phyloP scores from a whole-genome alignment of 1,284 basidiomycete genomes.

The Ceraceosorus bombacis region DNA sequence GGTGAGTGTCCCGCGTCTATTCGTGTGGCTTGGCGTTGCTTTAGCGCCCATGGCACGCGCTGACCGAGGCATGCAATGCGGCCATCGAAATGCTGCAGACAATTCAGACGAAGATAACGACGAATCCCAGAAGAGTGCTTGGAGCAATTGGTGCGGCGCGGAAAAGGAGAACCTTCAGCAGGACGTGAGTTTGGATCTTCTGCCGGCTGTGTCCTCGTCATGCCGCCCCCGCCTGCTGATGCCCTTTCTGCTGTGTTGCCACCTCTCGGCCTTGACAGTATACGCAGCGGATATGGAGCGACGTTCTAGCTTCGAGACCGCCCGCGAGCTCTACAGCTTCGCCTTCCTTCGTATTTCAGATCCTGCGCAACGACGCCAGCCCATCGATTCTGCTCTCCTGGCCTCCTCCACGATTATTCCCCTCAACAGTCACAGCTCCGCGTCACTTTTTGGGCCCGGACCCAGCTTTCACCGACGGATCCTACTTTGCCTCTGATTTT shows the following conservation, averaged over 20 bases:
- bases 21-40: too few species aligned
- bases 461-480: constrained; percentile 51
- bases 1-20: constrained; percentile 26
- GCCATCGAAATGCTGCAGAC: constrained; percentile 22
- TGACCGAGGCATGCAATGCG: too few species aligned
- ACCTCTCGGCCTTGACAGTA: too few species aligned
- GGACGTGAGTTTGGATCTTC: background rate
- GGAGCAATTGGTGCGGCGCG: constrained; percentile 86
- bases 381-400: constrained; percentile 69
- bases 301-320: too few species aligned
- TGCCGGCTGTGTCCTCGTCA: background rate
- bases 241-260: too few species aligned
- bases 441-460: background rate
- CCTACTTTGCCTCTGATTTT: constrained; percentile 71
- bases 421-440: constrained; percentile 2
- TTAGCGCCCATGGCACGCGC: too few species aligned
- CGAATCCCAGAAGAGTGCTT: constrained; percentile 64
- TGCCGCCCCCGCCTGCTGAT: too few species aligned
- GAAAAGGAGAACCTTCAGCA: background rate
- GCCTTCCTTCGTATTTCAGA: constrained; percentile 66
- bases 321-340: constrained; percentile 15
- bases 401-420: constrained; percentile 58
- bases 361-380: constrained; percentile 57
- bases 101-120: constrained; percentile 67
- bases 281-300: too few species aligned